Evolutionary conservation across 2,329 filamentous ascomycete genomes (phyloP).

Genomic region (Cryphonectria nitschkei): DNA sequence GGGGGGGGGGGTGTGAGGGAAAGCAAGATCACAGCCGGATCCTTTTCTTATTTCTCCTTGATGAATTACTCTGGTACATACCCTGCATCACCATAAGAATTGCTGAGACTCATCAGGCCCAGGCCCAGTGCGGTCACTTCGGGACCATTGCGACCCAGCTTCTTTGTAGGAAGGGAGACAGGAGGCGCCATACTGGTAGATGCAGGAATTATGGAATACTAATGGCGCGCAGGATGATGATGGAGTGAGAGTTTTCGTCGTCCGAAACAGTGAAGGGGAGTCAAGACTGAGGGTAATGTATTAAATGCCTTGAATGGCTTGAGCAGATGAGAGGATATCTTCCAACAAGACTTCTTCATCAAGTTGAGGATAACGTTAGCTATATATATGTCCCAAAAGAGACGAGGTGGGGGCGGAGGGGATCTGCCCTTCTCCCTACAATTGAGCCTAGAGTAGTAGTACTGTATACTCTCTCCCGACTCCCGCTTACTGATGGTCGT

Average conservation of each 20-base stretch:
- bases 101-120: slow-evolving; percentile 36
- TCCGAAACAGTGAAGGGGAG: not conserved
- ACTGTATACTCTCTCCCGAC: not conserved
- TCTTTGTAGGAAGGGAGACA: slow-evolving; percentile 21
- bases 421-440: not conserved
- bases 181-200: not conserved
- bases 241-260: not conserved
- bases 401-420: too few species aligned
- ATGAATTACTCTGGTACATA: slow-evolving; percentile 16
- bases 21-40: too few species aligned
- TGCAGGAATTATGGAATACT: too few species aligned
- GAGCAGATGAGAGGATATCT: not conserved
- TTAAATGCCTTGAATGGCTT: not conserved
- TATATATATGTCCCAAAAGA: not conserved
- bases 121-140: slow-evolving; percentile 34
- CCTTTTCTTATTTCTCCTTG: not conserved
- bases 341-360: not conserved
- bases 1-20: too few species aligned
- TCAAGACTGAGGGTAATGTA: not conserved
- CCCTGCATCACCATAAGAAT: slow-evolving; percentile 28
- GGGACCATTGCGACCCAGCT: slow-evolving; percentile 34
- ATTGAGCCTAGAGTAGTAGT: not conserved
- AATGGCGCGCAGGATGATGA: not conserved
- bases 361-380: not conserved
- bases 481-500: not conserved